Percentiles rank a stretch among this genome's conserved stretches.
Evolutionary conservation across 2,329 filamentous ascomycete species (phyloP).

Genomic region (Pseudogymnoascus sp.): DNA sequence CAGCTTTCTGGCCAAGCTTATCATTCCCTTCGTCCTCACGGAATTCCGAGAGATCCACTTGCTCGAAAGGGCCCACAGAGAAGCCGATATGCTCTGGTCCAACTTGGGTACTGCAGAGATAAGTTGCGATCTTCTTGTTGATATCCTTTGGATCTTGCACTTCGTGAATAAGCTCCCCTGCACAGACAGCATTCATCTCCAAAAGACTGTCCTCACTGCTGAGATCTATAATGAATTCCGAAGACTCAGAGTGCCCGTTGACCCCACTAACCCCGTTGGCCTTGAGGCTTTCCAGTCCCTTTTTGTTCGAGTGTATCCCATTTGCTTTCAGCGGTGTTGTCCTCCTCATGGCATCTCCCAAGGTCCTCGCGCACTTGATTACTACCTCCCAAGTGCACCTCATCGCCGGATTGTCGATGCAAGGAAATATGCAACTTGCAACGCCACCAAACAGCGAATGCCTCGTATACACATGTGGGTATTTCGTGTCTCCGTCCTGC

Average conservation of each 20-base stretch:
- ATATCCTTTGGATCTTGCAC: conserved; percentile 66
- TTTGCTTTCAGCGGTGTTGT: conserved; percentile 35
- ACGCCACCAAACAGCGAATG: conserved; percentile 71
- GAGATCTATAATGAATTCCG: conserved; percentile 28
- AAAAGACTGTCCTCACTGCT: conserved; percentile 75
- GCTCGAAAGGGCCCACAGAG: conserved; percentile 88
- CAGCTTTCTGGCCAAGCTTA: conserved; percentile 76
- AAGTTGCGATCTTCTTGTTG: conserved; percentile 79
- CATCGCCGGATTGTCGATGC: conserved; percentile 75
- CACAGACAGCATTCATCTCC: conserved; percentile 85
- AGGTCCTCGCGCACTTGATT: conserved; percentile 74
- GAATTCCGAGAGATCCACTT: conserved; percentile 81
- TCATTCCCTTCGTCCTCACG: conserved; percentile 87
- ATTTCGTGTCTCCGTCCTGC: conserved; percentile 68
- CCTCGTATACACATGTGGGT: conserved; percentile 84
- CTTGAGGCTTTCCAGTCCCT: conserved; percentile 22
- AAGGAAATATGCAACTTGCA: conserved; percentile 83
- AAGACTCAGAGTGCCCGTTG: conserved; percentile 21
- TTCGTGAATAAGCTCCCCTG: conserved; percentile 81
- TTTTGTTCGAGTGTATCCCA: conserved; percentile 32
- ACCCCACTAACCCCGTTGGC: conserved; percentile 11
- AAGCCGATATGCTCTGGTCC: conserved; percentile 88
- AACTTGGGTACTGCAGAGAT: conserved; percentile 65
- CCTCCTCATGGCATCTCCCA: conserved; percentile 63
- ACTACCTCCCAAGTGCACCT: conserved; percentile 83